A percentile compares a stretch with the other conserved stretches of the same genome.
These are phyloP conservation scores for Candida insectalens DNA, from an alignment of 805 yeast genomes.

Conservation along the genomic window DNA sequence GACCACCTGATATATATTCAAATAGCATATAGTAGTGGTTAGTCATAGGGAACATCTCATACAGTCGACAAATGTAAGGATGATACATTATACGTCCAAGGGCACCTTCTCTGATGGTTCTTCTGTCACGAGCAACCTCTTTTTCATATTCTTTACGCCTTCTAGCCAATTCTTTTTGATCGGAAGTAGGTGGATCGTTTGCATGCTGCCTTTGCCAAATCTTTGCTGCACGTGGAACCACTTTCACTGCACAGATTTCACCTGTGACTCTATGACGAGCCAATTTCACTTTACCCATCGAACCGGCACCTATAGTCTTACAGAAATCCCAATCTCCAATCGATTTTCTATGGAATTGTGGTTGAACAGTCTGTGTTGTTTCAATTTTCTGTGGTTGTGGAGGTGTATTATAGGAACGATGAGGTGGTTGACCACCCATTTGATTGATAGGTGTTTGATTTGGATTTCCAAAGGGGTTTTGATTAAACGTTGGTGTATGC, in stretches of 20 bases:
- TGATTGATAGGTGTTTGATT: slow-evolving; percentile 9
- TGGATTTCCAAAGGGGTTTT: too few species aligned
- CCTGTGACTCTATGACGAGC: slow-evolving; percentile 78
- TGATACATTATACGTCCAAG: slow-evolving; percentile 84
- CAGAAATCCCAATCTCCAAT: slow-evolving; percentile 96
- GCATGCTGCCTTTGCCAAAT: slow-evolving; percentile 64
- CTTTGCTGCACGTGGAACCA: slow-evolving; percentile 82
- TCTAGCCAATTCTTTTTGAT: slow-evolving; percentile 45
- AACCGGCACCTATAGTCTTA: slow-evolving; percentile 95
- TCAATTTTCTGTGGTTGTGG: slow-evolving; percentile 13
- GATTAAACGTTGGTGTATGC: too few species aligned
- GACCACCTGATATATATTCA: slow-evolving; percentile 96
- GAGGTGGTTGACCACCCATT: slow-evolving; percentile 18
- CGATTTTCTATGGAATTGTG: slow-evolving; percentile 71
- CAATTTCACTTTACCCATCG: slow-evolving; percentile 97
- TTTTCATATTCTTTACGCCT: slow-evolving; percentile 65
- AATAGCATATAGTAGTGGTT: slow-evolving; percentile 94
- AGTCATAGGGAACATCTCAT: slow-evolving; percentile 94
- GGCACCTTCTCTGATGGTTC: slow-evolving; percentile 94
- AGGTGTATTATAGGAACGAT: slow-evolving; percentile 10
- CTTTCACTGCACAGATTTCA: slow-evolving; percentile 85
- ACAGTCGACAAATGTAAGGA: slow-evolving; percentile 83
- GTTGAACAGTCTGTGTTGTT: slow-evolving; percentile 15
- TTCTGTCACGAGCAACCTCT: slow-evolving; percentile 80
- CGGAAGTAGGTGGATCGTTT: slow-evolving; percentile 56